Evolutionary conservation across 805 yeast genomes (phyloP).

Genomic region (Cyberlindnera petersonii): DNA sequence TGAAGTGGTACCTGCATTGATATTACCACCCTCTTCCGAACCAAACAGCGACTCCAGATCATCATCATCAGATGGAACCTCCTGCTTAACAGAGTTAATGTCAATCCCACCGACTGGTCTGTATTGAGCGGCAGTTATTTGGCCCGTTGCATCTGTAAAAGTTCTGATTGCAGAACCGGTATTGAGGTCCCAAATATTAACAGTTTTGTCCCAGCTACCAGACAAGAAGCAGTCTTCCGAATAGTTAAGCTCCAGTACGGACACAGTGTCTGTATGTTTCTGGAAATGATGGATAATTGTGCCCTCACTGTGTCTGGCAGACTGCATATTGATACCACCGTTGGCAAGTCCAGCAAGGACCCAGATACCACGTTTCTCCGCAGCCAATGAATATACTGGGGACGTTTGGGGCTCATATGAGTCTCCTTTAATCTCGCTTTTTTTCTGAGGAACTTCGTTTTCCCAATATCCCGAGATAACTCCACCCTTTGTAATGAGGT

Average conservation of each 20-base stretch:
- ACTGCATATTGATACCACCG: conserved; percentile 86
- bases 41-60: conserved; percentile 58
- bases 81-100: conserved; percentile 19
- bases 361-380: conserved; percentile 80
- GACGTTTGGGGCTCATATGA: conserved; percentile 54
- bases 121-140: conserved; percentile 70
- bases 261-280: conserved; percentile 70
- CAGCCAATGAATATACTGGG: conserved; percentile 87
- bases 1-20: conserved; percentile 19
- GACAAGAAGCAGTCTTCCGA: conserved; percentile 63
- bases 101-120: conserved; percentile 46
- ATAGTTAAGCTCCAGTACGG: conserved; percentile 60
- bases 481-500: conserved; percentile 82
- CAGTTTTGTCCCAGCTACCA: conserved; percentile 87
- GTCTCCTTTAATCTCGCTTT: conserved; percentile 33
- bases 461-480: conserved; percentile 87
- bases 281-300: conserved; percentile 70
- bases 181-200: conserved; percentile 82
- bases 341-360: conserved; percentile 72
- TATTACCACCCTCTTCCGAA: conserved; percentile 42
- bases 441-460: conserved; percentile 80
- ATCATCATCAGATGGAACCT: conserved; percentile 31
- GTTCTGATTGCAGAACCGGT: conserved; percentile 49
- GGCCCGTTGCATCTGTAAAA: conserved; percentile 65
- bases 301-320: conserved; percentile 82